phyloP scores from a whole-genome alignment of 1,284 basidiomycete species.

The Ganoderma sp. region DNA sequence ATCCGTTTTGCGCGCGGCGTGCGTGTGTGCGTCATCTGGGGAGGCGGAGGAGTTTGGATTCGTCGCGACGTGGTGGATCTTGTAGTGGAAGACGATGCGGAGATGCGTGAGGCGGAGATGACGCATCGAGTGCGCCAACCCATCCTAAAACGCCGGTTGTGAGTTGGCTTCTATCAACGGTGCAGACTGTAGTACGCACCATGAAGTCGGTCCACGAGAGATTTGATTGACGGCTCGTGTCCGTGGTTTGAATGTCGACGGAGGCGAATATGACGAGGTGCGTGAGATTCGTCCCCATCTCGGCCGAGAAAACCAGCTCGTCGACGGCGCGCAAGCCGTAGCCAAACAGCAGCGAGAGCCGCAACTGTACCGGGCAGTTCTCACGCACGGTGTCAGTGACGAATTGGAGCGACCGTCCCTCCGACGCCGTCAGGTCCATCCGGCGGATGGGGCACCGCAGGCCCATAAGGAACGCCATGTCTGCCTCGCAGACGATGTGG shows the following conservation, averaged over 20 bases:
- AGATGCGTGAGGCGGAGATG: neutral
- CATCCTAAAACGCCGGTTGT: neutral
- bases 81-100: constrained; percentile 4
- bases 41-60: neutral
- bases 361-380: too few relatives aligned
- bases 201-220: neutral
- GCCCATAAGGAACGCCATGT: too few relatives aligned
- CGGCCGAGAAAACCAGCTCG: neutral
- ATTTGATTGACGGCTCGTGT: too few relatives aligned
- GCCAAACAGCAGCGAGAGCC: too few relatives aligned
- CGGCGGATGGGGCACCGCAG: too few relatives aligned
- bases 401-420: too few relatives aligned
- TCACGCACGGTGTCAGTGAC: too few relatives aligned
- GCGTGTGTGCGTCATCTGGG: neutral
- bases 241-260: neutral
- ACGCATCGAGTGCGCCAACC: neutral
- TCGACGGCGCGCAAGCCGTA: neutral
- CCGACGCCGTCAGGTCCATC: too few relatives aligned
- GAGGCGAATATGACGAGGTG: neutral
- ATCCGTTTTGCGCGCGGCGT: neutral
- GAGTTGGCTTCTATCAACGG: neutral
- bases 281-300: neutral
- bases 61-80: neutral
- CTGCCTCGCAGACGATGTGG: too few relatives aligned
- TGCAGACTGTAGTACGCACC: neutral